A percentile compares a stretch with the other conserved stretches of the same genome.
These are phyloP conservation scores for Solanum ossicruentum DNA, from an alignment of 257 asterid species.

Conservation along the genomic window DNA sequence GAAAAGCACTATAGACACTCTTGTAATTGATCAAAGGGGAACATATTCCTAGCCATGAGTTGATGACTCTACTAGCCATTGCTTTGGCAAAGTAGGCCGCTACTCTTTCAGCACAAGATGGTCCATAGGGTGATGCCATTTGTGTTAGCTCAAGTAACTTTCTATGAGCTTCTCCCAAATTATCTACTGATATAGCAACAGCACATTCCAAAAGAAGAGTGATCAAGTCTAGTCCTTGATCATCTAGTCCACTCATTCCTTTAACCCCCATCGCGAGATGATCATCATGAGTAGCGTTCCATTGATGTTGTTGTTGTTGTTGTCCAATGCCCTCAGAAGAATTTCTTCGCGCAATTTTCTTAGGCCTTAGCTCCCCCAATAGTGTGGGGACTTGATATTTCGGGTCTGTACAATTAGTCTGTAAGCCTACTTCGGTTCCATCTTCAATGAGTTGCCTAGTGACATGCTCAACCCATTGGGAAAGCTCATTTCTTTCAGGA, in stretches of 20 bases:
- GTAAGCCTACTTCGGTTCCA: neutral
- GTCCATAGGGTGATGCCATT: constrained; percentile 43
- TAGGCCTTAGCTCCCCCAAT: constrained; percentile 24
- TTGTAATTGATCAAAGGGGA: constrained; percentile 37
- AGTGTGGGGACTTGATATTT: constrained; percentile 8
- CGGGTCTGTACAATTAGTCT: neutral
- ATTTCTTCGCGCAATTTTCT: constrained; percentile 15
- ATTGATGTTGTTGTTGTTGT: neutral
- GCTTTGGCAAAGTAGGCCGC: constrained; percentile 68
- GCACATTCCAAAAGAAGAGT: constrained; percentile 57
- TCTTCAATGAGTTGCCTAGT: constrained; percentile 48
- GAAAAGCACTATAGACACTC: constrained; percentile 37
- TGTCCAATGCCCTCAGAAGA: constrained; percentile 9
- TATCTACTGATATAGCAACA: constrained; percentile 64
- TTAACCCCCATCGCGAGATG: neutral
- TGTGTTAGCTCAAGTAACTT: constrained; percentile 62
- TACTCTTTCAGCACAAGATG: constrained; percentile 54
- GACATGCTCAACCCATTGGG: constrained; percentile 67
- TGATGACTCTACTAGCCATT: constrained; percentile 62
- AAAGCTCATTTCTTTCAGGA: constrained; percentile 30
- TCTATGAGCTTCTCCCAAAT: constrained; percentile 57
- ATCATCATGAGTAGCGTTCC: neutral
- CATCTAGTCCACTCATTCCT: constrained; percentile 12
- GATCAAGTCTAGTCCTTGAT: constrained; percentile 31
- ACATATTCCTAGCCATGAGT: constrained; percentile 59